Conservation (phyloP, 2,329 filamentous ascomycete genomes). For the Beauveria australis region DNA sequence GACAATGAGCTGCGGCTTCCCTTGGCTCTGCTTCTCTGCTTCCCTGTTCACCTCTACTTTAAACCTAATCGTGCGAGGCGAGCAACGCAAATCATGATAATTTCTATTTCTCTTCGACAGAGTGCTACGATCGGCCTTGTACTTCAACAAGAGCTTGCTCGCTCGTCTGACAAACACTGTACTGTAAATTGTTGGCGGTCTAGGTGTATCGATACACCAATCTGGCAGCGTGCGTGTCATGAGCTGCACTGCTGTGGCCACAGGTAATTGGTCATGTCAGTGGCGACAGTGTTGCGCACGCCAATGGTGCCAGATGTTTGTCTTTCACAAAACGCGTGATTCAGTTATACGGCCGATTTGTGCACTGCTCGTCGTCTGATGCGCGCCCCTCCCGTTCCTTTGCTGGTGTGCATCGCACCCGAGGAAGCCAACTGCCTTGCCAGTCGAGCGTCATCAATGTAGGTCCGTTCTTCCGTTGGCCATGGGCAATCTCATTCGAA, state of each 20-base stretch:
- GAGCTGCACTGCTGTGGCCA: background rate
- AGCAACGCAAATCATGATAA: background rate
- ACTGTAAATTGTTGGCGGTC: background rate
- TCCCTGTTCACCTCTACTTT: background rate
- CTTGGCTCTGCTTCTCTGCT: background rate
- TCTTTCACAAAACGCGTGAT: background rate
- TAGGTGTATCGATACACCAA: background rate
- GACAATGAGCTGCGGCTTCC: background rate
- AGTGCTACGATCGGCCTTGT: background rate
- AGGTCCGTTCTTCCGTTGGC: background rate
- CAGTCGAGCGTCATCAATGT: background rate
- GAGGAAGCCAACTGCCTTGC: background rate
- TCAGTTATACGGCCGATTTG: constrained; percentile 10
- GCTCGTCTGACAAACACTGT: background rate
- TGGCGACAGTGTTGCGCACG: background rate
- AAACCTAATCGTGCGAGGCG: background rate
- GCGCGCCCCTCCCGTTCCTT: background rate
- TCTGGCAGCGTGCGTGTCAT: background rate
- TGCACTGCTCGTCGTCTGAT: background rate
- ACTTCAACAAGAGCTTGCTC: background rate
- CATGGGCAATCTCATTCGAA: background rate
- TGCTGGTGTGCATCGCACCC: background rate
- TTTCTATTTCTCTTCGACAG: background rate
- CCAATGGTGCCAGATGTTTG: background rate
- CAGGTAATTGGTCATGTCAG: background rate